Conservation (phyloP, 2,329 filamentous ascomycete species). For the Aspergillus transmontanensis region DNA sequence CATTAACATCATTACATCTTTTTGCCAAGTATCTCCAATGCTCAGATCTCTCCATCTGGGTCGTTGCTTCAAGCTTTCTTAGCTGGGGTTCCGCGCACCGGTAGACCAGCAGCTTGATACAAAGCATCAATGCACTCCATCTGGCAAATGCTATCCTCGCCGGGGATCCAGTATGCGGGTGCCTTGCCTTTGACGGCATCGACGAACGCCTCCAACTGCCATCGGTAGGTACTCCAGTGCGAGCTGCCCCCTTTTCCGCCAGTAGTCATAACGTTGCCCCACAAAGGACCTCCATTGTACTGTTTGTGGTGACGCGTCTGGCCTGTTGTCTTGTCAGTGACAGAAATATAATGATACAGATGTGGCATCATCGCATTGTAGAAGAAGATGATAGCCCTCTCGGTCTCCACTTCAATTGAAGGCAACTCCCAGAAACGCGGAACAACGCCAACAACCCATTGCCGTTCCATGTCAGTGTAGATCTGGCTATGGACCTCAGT, state of each 20-base stretch:
- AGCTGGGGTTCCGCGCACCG: not conserved
- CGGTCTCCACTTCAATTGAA: constrained; percentile 32
- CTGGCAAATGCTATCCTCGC: not conserved
- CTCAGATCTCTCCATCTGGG: too few species aligned
- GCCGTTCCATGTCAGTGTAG: constrained; percentile 34
- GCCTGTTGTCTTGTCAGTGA: constrained; percentile 25
- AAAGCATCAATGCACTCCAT: not conserved
- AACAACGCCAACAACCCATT: constrained; percentile 24
- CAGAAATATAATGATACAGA: constrained; percentile 35
- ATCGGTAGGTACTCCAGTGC: not conserved
- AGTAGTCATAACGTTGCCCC: constrained; percentile 31
- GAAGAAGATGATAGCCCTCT: constrained; percentile 30
- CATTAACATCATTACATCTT: not conserved
- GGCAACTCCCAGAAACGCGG: constrained; percentile 37
- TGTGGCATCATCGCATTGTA: constrained; percentile 40
- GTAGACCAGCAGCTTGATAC: not conserved
- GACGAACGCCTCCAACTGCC: constrained; percentile 1
- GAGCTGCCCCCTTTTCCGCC: constrained; percentile 1
- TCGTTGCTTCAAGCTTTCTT: not conserved
- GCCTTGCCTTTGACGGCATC: not conserved
- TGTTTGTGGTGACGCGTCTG: constrained; percentile 28
- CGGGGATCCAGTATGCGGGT: not conserved
- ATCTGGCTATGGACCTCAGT: constrained; percentile 28
- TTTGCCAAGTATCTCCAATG: too few species aligned
- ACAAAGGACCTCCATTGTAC: constrained; percentile 32